Evolutionary conservation across 352 stramenopile genomes (phyloP).

Genomic region (Globisporangium cylindrosporum): DNA sequence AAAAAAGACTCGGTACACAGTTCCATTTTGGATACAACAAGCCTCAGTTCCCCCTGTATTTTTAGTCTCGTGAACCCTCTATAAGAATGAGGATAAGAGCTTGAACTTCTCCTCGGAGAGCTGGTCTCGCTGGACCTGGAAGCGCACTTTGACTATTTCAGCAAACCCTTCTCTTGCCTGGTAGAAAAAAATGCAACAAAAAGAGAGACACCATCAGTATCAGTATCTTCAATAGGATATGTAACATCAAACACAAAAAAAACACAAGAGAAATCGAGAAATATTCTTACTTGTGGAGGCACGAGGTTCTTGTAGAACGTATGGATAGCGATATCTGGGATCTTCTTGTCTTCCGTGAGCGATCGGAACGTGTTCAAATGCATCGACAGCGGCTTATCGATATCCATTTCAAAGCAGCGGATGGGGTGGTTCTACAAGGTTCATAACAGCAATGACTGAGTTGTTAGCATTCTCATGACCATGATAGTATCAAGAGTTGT

Average conservation of each 20-base stretch:
- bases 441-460: not conserved
- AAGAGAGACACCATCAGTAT: not conserved
- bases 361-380: constrained; percentile 85
- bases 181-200: constrained; percentile 10
- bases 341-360: constrained; percentile 66
- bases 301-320: constrained; percentile 85
- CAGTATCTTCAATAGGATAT: not conserved
- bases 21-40: constrained; percentile 8
- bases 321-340: constrained; percentile 86
- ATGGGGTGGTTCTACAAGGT: constrained; percentile 43
- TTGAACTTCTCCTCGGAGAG: constrained; percentile 33
- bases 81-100: constrained; percentile 67
- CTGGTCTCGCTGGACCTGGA: constrained; percentile 39
- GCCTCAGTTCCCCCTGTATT: constrained; percentile 11
- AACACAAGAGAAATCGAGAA: not conserved
- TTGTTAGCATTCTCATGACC: not conserved
- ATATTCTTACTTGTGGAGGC: constrained; percentile 28
- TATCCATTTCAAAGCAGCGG: constrained; percentile 77
- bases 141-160: constrained; percentile 66
- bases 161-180: constrained; percentile 74
- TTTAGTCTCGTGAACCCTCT: constrained; percentile 12
- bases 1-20: constrained; percentile 7
- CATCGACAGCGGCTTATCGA: constrained; percentile 74
- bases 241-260: not conserved
- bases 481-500: not conserved